Conservation (phyloP, 805 yeast genomes). For the Kockiozyma suomiensis region DNA sequence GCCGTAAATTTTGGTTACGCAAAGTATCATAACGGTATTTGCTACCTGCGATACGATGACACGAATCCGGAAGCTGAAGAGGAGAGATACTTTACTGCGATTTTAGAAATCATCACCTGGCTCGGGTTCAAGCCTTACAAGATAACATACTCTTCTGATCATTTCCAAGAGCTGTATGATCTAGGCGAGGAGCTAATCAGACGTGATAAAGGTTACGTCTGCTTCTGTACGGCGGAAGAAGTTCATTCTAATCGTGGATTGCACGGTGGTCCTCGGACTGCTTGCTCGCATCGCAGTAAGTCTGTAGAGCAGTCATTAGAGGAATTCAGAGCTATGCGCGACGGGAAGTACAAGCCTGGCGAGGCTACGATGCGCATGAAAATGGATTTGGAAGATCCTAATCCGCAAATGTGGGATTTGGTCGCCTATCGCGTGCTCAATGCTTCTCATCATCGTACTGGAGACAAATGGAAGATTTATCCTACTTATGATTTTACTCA, state of each 20-base stretch:
- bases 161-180: conserved; percentile 84
- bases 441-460: conserved; percentile 95
- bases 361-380: conserved; percentile 96
- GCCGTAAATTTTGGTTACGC: conserved; percentile 99
- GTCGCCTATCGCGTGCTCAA: conserved; percentile 94
- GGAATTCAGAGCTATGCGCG: conserved; percentile 89
- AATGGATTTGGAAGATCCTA: conserved; percentile 84
- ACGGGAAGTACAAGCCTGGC: conserved; percentile 85
- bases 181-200: conserved; percentile 82
- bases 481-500: conserved; percentile 99
- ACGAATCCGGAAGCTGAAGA: conserved; percentile 99
- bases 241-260: conserved; percentile 89
- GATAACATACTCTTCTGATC: conserved; percentile 93
- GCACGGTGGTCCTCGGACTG: conserved; percentile 84
- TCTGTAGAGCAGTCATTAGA: conserved; percentile 71
- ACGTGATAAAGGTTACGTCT: conserved; percentile 79
- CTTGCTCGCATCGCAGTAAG: conserved; percentile 75
- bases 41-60: conserved; percentile 93
- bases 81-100: conserved; percentile 82
- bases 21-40: conserved; percentile 77
- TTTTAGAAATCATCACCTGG: conserved; percentile 85
- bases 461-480: conserved; percentile 94
- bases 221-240: conserved; percentile 91
- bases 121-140: conserved; percentile 93
- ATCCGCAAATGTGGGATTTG: conserved; percentile 99